phyloP scores from a whole-genome alignment of 2,329 filamentous ascomycete species.

The Penicillium sp. region DNA sequence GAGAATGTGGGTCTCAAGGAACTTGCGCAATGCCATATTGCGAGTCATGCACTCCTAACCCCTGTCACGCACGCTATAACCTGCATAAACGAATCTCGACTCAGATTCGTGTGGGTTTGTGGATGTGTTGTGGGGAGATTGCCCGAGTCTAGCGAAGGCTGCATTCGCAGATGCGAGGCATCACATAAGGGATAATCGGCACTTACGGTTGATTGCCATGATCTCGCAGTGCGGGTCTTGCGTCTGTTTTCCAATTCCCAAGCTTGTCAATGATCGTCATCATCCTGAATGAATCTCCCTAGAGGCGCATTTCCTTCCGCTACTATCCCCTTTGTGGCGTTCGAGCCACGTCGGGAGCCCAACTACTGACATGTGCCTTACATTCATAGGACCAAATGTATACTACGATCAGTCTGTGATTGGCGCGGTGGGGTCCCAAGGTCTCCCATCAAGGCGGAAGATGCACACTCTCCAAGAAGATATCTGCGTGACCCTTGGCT shows the following conservation, averaged over 20 bases:
- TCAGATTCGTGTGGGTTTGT: slow-evolving; percentile 3
- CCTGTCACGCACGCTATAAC: slow-evolving; percentile 3
- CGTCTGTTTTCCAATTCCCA: slow-evolving; percentile 12
- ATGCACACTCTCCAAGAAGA: slow-evolving; percentile 10
- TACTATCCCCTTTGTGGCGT: slow-evolving; percentile 17
- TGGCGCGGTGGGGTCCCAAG: slow-evolving; percentile 18
- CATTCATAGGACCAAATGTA: slow-evolving; percentile 21
- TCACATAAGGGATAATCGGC: slow-evolving; percentile 21
- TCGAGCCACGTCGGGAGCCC: slow-evolving; percentile 13
- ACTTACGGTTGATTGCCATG: slow-evolving; percentile 6
- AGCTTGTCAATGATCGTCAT: slow-evolving; percentile 11
- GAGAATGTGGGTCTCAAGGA: slow-evolving; percentile 14
- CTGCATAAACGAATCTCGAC: slow-evolving; percentile 4
- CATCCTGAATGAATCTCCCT: neutral
- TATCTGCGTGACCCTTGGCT: slow-evolving; percentile 15
- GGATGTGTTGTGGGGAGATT: neutral
- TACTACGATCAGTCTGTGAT: slow-evolving; percentile 12
- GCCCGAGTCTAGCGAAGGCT: neutral
- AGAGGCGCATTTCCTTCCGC: slow-evolving; percentile 3
- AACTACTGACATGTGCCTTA: slow-evolving; percentile 27
- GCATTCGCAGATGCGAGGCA: slow-evolving; percentile 17
- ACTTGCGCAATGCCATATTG: slow-evolving; percentile 6
- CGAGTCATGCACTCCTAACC: slow-evolving; percentile 13
- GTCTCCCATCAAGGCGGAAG: slow-evolving; percentile 14
- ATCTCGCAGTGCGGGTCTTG: slow-evolving; percentile 1